phyloP scores from a whole-genome alignment of 371 early-diverging fungal genomes.

The Lichtheimia ornata region DNA sequence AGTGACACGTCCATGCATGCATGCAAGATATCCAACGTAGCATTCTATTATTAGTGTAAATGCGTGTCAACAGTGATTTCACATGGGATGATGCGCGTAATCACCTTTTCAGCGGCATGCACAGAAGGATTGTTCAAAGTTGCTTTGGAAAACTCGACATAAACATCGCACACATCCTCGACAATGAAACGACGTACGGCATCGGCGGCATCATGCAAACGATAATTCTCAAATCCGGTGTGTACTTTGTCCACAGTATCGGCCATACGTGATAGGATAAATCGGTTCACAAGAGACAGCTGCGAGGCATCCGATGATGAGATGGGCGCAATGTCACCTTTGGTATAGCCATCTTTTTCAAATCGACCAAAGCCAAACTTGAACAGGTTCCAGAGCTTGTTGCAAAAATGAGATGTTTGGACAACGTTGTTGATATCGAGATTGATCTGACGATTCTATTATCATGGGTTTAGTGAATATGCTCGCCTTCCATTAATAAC shows the following conservation, averaged over 20 bases:
- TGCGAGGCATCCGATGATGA: constrained; percentile 8
- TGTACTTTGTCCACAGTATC: constrained; percentile 68
- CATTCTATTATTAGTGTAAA: constrained; percentile 15
- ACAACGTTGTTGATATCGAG: constrained; percentile 93
- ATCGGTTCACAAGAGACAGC: constrained; percentile 78
- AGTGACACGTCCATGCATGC: constrained; percentile 84
- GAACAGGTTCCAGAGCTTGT: constrained; percentile 98
- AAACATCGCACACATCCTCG: constrained; percentile 95
- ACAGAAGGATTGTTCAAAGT: constrained; percentile 47
- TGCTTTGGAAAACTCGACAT: constrained; percentile 83
- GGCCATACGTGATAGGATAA: constrained; percentile 85
- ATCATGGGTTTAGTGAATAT: background rate
- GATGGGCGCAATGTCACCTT: background rate
- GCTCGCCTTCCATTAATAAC: too few relatives aligned
- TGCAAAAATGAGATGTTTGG: constrained; percentile 93
- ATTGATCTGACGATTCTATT: constrained; percentile 89
- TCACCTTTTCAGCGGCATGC: constrained; percentile 38
- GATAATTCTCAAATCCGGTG: constrained; percentile 66
- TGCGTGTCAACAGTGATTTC: background rate
- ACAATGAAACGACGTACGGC: constrained; percentile 88
- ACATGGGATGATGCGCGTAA: constrained; percentile 4
- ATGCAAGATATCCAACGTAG: constrained; percentile 59
- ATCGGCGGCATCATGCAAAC: constrained; percentile 86
- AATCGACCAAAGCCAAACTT: constrained; percentile 69
- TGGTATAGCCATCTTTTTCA: constrained; percentile 28